Evolutionary conservation across 345 rosid species (phyloP), one percentile per base, ranked within the genome.

Genomic region (Brassica juncea): DNA sequence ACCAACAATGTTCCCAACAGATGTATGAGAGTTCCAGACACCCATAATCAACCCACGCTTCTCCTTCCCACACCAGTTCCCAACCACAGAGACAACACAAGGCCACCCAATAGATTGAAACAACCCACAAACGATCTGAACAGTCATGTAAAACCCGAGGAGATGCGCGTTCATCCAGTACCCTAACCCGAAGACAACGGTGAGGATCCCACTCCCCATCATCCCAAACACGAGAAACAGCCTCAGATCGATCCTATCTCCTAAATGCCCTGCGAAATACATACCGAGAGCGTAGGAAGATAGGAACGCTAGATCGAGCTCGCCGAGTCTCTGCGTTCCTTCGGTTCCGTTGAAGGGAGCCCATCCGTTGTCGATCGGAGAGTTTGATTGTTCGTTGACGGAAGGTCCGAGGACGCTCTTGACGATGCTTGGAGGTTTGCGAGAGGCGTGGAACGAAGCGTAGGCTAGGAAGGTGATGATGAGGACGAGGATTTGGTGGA

Each of bases 91-190:
- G 34, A 93, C 98, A 80, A 95, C 98, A 86, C 92, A 95, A 71
- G 99, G 98, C 98, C 97, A 95, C n/a, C 99, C 97, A 28, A 90
- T 90, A 9, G 99, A 94, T 82, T 92, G 99, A 84, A 92, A 91
- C 83, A 91, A 72, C 14, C 99, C 98, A 79, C 94, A 90, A 30
- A 87, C 74, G 62, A 92, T 82, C 85, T 94, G 97, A 68, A 90
- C 92, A 65, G 61, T 81, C 65, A 93, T 52, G 83, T 85, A 93
- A 83, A 71, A 91, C 1, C 83, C 69, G 16, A 93, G 83, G 14
- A 64, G 61, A 78, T 95, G 98, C 55, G 91, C 82, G 78, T 87
- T 61, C 55, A 90, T 82, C 98, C 98, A 95, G 74, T 88, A 95
- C 14, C 96, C 99, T 68, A 93, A 79, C 9, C 98, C 99, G 57